Evolutionary conservation across 345 rosid species (phyloP).

Genomic region (Aquilaria yunnanensis): DNA sequence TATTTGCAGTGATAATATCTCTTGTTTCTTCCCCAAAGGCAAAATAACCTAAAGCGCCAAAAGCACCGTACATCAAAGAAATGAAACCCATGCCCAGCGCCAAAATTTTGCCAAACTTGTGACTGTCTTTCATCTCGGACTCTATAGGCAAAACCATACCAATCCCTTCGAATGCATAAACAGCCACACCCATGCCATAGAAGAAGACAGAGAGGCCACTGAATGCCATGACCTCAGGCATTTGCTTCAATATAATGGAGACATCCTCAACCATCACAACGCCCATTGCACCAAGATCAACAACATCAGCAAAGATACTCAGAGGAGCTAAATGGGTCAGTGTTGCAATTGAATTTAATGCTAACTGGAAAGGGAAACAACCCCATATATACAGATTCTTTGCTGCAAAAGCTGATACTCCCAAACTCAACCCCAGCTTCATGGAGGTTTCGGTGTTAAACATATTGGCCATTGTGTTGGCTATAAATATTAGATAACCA

Average conservation of each 20-base stretch:
- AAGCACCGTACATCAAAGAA: constrained; percentile 51
- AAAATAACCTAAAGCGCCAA: constrained; percentile 69
- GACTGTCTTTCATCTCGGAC: constrained; percentile 53
- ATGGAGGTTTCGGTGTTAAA: constrained; percentile 24
- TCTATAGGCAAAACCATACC: constrained; percentile 80
- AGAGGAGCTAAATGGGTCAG: constrained; percentile 86
- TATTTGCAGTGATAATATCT: constrained; percentile 75
- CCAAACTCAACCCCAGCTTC: constrained; percentile 17
- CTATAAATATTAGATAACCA: constrained; percentile 76
- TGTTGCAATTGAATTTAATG: constrained; percentile 59
- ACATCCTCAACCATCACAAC: constrained; percentile 61
- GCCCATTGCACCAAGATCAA: constrained; percentile 75
- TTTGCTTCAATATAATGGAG: constrained; percentile 28
- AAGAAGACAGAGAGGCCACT: constrained; percentile 57
- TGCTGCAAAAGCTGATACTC: constrained; percentile 38
- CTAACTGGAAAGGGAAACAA: constrained; percentile 80
- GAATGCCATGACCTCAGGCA: constrained; percentile 47
- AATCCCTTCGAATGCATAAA: constrained; percentile 72
- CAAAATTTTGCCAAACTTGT: constrained; percentile 48
- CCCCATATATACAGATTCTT: constrained; percentile 64
- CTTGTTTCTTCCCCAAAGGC: constrained; percentile 67
- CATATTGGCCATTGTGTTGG: constrained; percentile 46
- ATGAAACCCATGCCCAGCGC: constrained; percentile 52
- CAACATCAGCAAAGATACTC: constrained; percentile 87
- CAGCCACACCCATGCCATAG: constrained; percentile 78